Evolutionary conservation across 73 alveolate species (phyloP).

Genomic region (Paramecium caudatum): DNA sequence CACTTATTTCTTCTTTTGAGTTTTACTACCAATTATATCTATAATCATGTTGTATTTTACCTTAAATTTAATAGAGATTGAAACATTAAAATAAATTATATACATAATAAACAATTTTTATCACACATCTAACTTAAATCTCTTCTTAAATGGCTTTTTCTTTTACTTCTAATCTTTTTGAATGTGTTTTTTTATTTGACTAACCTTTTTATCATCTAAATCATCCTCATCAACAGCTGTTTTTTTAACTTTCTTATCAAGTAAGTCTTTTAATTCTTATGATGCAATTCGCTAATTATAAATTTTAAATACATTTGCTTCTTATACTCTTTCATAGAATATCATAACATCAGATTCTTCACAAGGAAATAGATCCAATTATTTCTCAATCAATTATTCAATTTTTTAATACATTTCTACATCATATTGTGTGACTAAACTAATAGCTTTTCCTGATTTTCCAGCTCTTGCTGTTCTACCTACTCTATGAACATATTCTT

Average conservation of each 20-base stretch:
- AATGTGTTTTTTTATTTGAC: neutral
- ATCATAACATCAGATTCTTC: constrained; percentile 89
- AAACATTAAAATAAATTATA: neutral
- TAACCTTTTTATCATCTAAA: constrained; percentile 45
- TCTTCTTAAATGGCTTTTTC: constrained; percentile 2
- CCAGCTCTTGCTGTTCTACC: constrained; percentile 99
- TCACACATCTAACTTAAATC: constrained; percentile 49
- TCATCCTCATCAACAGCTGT: constrained; percentile 77
- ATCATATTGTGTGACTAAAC: constrained; percentile 95
- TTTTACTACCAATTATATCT: constrained; percentile 22
- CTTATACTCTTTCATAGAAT: constrained; percentile 72
- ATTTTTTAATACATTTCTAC: constrained; percentile 87
- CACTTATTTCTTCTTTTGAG: neutral
- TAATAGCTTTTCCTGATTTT: constrained; percentile 95
- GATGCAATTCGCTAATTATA: constrained; percentile 64
- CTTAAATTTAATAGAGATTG: constrained; percentile 7
- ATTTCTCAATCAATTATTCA: constrained; percentile 88
- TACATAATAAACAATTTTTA: neutral
- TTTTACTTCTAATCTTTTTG: neutral
- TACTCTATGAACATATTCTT: constrained; percentile 98
- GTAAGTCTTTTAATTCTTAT: constrained; percentile 69
- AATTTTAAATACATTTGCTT: constrained; percentile 59
- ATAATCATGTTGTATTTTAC: neutral
- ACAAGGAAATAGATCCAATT: constrained; percentile 83
- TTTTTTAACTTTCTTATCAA: constrained; percentile 66